These are phyloP conservation scores for Leccinum subgranulosum DNA, from an alignment of 768 basidiomycete genomes.

Conservation along the genomic window DNA sequence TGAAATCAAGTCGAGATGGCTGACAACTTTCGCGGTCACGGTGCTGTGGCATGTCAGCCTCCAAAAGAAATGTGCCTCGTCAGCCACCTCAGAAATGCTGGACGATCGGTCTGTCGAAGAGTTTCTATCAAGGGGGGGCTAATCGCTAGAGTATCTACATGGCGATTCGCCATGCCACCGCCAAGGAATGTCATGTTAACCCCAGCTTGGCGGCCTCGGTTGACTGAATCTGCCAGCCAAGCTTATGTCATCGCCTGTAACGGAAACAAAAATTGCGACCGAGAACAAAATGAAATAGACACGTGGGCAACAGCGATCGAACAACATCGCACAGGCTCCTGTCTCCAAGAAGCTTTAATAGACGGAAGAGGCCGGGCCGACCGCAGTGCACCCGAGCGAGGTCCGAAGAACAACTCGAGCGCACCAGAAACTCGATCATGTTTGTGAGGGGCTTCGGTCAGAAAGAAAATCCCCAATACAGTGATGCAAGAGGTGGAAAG, in stretches of 20 bases:
- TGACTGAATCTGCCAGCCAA: background rate
- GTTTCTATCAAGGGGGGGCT: background rate
- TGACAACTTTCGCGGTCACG: background rate
- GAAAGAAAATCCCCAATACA: background rate
- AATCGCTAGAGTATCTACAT: background rate
- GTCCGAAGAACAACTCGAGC: too few species aligned
- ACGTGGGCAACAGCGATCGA: too few species aligned
- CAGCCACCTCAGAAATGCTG: slow-evolving; percentile 3
- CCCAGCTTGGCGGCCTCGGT: too few species aligned
- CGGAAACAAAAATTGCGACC: too few species aligned
- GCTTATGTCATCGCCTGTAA: background rate
- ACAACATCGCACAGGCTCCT: too few species aligned
- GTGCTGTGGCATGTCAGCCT: slow-evolving; percentile 16
- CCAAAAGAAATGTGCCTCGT: background rate
- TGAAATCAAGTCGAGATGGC: background rate
- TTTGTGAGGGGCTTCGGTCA: too few species aligned
- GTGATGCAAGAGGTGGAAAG: background rate
- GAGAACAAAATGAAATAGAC: too few species aligned
- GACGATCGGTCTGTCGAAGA: too few species aligned
- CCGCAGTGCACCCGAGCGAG: too few species aligned
- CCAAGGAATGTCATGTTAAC: background rate
- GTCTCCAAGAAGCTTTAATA: too few species aligned
- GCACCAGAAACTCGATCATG: too few species aligned
- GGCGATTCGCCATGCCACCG: background rate
- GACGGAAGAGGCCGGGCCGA: too few species aligned